Percentiles rank a stretch among this genome's conserved stretches.
These are phyloP conservation scores for Oryza rufipogon DNA, from an alignment of 176 grass and related monocot species.

Conservation along the genomic window DNA sequence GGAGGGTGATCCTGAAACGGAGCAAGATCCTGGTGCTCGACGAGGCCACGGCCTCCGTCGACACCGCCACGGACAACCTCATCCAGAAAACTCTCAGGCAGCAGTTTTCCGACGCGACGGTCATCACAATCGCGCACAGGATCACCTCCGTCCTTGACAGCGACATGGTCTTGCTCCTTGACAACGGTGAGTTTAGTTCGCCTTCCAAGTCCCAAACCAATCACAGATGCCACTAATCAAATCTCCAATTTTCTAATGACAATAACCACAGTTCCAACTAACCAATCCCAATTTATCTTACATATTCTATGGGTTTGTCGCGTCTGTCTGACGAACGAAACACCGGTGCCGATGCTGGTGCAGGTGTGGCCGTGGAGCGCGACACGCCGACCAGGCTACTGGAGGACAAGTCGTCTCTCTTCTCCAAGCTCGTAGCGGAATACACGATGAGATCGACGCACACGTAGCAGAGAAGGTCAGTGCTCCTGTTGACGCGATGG, in stretches of 20 bases:
- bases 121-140: conserved; percentile 72
- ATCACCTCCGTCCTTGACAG: conserved; percentile 83
- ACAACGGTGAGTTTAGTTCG: conserved; percentile 54
- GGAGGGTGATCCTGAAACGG: conserved; percentile 76
- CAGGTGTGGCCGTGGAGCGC: conserved; percentile 69
- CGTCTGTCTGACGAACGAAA: neutral
- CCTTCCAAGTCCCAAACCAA: neutral
- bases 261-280: neutral
- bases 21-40: conserved; percentile 79
- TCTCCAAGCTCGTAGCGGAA: conserved; percentile 78
- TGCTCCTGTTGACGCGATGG: neutral
- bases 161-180: conserved; percentile 77
- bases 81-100: conserved; percentile 81
- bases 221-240: neutral
- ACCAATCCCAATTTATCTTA: neutral
- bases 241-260: too few relatives aligned
- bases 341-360: neutral
- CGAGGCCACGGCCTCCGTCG: conserved; percentile 78
- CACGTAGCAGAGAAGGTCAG: conserved; percentile 33
- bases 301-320: neutral
- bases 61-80: conserved; percentile 72
- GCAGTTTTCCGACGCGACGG: conserved; percentile 66
- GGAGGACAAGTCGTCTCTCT: conserved; percentile 67
- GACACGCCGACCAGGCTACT: conserved; percentile 63
- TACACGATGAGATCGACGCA: conserved; percentile 65